phyloP scores from a whole-genome alignment of 2,329 filamentous ascomycete species.

The Westerdykella aurantiaca region DNA sequence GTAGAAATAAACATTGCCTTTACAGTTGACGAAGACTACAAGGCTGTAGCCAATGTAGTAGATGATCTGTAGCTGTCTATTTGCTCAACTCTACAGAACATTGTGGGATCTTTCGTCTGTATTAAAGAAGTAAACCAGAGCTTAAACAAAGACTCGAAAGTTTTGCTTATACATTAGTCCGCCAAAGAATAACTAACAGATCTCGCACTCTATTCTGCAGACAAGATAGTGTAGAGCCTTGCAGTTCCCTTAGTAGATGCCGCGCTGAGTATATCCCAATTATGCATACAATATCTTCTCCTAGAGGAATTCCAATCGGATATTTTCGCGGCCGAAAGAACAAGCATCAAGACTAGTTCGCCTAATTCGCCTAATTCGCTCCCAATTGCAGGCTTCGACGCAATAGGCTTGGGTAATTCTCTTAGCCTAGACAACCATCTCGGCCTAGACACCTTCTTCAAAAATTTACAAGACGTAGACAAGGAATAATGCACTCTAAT shows the following conservation, averaged over 20 bases:
- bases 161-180: slow-evolving; percentile 36
- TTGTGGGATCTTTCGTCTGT: slow-evolving; percentile 32
- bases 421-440: slow-evolving; percentile 9
- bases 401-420: slow-evolving; percentile 1
- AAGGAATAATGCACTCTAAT: slow-evolving; percentile 19
- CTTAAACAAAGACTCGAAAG: slow-evolving; percentile 15
- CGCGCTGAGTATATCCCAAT: slow-evolving; percentile 9
- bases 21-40: slow-evolving; percentile 19
- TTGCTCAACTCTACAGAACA: slow-evolving; percentile 22
- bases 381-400: slow-evolving; percentile 6
- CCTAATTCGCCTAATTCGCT: slow-evolving; percentile 3
- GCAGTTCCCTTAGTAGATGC: slow-evolving; percentile 6
- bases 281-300: slow-evolving; percentile 21
- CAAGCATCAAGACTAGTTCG: slow-evolving; percentile 6
- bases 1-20: slow-evolving; percentile 34
- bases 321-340: slow-evolving; percentile 15
- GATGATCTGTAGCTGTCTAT: slow-evolving; percentile 26
- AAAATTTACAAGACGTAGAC: slow-evolving; percentile 17
- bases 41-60: slow-evolving; percentile 15
- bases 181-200: slow-evolving; percentile 34
- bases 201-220: slow-evolving; percentile 8
- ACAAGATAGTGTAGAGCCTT: slow-evolving; percentile 6
- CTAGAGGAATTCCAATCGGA: slow-evolving; percentile 33
- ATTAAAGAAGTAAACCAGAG: slow-evolving; percentile 14
- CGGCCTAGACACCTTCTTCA: slow-evolving; percentile 17